Percentiles rank a stretch among this genome's conserved stretches.
Evolutionary conservation across 1,284 basidiomycete genomes (phyloP).

Genomic region (Sanghuangporus sanghuang): DNA sequence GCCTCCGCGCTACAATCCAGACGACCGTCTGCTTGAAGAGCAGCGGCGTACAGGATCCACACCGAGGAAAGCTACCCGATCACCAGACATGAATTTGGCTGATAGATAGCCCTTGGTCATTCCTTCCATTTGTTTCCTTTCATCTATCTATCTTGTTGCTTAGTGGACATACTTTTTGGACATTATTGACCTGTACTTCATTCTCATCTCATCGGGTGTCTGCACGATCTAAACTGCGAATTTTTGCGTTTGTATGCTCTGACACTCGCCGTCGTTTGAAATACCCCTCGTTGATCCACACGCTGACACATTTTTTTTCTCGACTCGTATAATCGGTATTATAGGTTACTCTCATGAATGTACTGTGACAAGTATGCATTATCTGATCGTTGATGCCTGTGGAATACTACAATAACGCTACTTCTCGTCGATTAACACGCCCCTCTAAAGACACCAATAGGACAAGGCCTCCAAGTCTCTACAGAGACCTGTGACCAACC

Average conservation of each 20-base stretch:
- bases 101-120: background rate
- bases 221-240: background rate
- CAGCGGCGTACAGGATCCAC: slow-evolving; percentile 1
- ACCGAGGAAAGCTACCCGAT: background rate
- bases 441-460: slow-evolving; percentile 49
- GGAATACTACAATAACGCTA: background rate
- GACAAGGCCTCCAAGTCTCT: slow-evolving; percentile 53
- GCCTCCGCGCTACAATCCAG: slow-evolving; percentile 40
- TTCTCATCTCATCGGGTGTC: background rate
- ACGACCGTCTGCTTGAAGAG: slow-evolving; percentile 2
- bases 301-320: too few relatives aligned
- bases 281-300: too few relatives aligned
- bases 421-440: background rate
- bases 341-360: too few relatives aligned
- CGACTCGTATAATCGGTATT: too few relatives aligned
- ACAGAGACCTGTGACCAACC: slow-evolving; percentile 52
- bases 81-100: background rate
- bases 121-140: background rate
- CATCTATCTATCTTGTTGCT: background rate
- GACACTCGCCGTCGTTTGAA: too few relatives aligned
- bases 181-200: background rate
- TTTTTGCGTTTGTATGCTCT: too few relatives aligned
- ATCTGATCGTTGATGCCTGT: too few relatives aligned
- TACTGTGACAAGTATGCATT: too few relatives aligned
- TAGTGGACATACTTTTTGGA: background rate